These are phyloP conservation scores for Pestalotiopsis sp. DNA, from an alignment of 2,329 filamentous ascomycete species.

Conservation along the genomic window DNA sequence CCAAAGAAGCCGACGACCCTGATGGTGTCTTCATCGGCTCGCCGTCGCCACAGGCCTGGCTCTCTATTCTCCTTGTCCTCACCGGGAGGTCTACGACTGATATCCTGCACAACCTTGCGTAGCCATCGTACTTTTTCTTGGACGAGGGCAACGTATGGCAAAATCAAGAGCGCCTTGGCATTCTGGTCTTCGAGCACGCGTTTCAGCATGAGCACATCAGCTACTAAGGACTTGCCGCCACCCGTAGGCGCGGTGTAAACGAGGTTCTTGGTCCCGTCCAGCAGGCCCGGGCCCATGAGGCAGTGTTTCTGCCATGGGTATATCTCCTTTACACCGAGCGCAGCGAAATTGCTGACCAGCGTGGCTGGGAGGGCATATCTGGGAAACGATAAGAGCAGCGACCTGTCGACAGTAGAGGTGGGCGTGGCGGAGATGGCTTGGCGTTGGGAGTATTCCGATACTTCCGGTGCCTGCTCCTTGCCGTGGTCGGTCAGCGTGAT, in stretches of 20 bases:
- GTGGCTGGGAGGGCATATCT: conserved; percentile 63
- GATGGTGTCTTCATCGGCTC: conserved; percentile 60
- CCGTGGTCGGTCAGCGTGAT: conserved; percentile 41
- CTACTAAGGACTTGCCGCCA: conserved; percentile 77
- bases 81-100: conserved; percentile 44
- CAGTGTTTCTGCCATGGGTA: conserved; percentile 83
- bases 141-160: conserved; percentile 79
- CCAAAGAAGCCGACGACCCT: conserved; percentile 76
- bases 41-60: conserved; percentile 52
- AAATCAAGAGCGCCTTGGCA: conserved; percentile 71
- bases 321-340: conserved; percentile 70
- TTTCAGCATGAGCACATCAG: conserved; percentile 74
- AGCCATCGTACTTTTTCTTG: conserved; percentile 81
- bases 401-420: conserved; percentile 50
- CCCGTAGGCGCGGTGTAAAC: conserved; percentile 82
- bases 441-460: conserved; percentile 62
- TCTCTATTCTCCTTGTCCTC: conserved; percentile 33
- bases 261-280: conserved; percentile 68
- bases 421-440: conserved; percentile 55
- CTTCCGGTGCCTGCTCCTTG: conserved; percentile 18
- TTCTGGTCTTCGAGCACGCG: conserved; percentile 64
- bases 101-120: conserved; percentile 64
- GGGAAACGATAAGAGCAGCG: conserved; percentile 64
- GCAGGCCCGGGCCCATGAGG: conserved; percentile 66
- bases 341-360: conserved; percentile 66